Base-by-base conservation (phyloP, 768 basidiomycete genomes). In the Grammothele lineata region DNA sequence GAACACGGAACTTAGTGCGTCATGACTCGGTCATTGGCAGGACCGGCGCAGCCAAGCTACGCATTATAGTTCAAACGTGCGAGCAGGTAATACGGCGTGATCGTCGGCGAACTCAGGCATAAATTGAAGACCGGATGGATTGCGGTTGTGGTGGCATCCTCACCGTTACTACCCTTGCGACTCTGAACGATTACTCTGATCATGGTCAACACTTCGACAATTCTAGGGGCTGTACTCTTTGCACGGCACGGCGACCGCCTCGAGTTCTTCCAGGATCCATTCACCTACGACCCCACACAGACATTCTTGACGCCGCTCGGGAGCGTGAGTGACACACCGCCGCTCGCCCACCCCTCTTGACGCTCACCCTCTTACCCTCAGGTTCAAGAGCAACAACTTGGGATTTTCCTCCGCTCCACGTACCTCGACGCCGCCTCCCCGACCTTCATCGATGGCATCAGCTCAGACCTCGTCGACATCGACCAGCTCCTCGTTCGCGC, bases 351-450 rank as follows among this genome's bases (percentile, higher is more conserved):
- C 32, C 33, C 6, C 45, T 53, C 11, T 54, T 40, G 11, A 53
- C 53, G 12, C 37, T n/a, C n/a, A n/a, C n/a, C n/a, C n/a, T n/a
- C n/a, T n/a, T n/a, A n/a, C 53, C 11, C 36, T 47, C 21, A 49
- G 55, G 26, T 51, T 26, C 42, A 55, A 50, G 37, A 60, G 37
- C 75, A 68, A 45, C 72, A 74, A 47, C 67, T 83, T 3, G 83
- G 83, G 5, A 57, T 63, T 24, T 56, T 70, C 47, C 54, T 85
- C 18, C 72, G 70, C 18, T 66, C 66, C 21, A 58, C 74, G 14
- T 85, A 85, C 59, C 52, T 83, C 44, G 70, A 78, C 45, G 34
- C 66, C 0, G 69, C 74, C 1, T 83, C 82, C 2, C 55, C 78
- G 0, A 72, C 69, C 3, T 70, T 69, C 49, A 79, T 85, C 38